Evolutionary conservation across 2,329 filamentous ascomycete genomes (phyloP).

Genomic region (Lecanoromycetidae sp.): DNA sequence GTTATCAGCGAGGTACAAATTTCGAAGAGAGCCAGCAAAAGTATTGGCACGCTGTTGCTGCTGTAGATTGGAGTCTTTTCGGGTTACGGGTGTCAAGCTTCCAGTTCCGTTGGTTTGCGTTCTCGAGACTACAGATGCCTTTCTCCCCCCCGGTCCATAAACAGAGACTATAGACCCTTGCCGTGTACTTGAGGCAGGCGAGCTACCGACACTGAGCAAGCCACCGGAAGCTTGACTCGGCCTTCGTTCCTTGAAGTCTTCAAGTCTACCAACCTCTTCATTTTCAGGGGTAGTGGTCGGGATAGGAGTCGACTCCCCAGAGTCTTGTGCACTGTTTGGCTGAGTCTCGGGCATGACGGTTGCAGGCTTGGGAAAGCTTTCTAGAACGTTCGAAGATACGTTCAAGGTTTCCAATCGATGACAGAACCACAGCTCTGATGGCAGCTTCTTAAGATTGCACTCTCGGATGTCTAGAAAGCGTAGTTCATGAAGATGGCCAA

Average conservation of each 20-base stretch:
- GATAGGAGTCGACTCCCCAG: constrained; percentile 18
- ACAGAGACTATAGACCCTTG: constrained; percentile 79
- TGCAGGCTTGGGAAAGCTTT: constrained; percentile 74
- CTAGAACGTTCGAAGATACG: constrained; percentile 85
- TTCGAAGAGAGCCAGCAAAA: constrained; percentile 72
- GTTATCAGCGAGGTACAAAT: constrained; percentile 86
- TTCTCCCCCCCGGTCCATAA: constrained; percentile 65
- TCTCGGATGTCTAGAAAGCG: constrained; percentile 78
- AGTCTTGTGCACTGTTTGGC: constrained; percentile 11
- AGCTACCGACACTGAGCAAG: constrained; percentile 62
- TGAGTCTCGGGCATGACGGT: constrained; percentile 41
- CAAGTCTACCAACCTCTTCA: constrained; percentile 61
- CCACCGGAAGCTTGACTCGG: constrained; percentile 76
- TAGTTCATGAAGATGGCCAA: constrained; percentile 76
- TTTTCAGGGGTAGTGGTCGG: constrained; percentile 50
- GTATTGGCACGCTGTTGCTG: constrained; percentile 68
- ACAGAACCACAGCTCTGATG: constrained; percentile 93
- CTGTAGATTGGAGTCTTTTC: constrained; percentile 85
- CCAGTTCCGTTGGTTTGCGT: constrained; percentile 46
- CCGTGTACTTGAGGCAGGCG: constrained; percentile 51
- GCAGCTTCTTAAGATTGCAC: constrained; percentile 82
- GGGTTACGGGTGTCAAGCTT: constrained; percentile 44
- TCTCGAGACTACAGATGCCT: constrained; percentile 71
- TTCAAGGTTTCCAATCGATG: constrained; percentile 83
- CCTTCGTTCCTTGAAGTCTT: constrained; percentile 53